Evolutionary conservation across 192 early-diverging fungal genomes (phyloP).

Genomic region (Backusella luteola): DNA sequence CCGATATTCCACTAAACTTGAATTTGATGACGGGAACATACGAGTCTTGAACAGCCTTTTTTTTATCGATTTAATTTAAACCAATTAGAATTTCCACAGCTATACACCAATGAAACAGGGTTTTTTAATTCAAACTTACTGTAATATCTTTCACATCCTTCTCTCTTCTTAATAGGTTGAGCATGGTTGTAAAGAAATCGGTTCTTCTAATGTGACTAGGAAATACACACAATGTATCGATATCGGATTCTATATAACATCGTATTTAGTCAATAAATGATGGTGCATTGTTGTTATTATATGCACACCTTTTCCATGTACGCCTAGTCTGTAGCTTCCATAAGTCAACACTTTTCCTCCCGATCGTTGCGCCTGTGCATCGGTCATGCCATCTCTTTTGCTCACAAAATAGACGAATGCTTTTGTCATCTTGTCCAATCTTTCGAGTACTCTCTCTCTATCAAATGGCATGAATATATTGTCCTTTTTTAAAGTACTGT

Average conservation of each 20-base stretch:
- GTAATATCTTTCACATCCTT: neutral
- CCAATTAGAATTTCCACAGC: too few relatives aligned
- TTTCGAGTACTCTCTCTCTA: slow-evolving; percentile 35
- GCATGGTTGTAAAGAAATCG: slow-evolving; percentile 63
- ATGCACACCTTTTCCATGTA: slow-evolving; percentile 51
- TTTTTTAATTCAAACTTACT: neutral
- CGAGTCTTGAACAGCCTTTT: slow-evolving; percentile 55
- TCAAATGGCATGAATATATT: neutral
- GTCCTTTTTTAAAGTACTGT: too few relatives aligned
- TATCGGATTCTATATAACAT: slow-evolving; percentile 49
- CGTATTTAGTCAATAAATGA: neutral
- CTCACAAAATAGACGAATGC: slow-evolving; percentile 44
- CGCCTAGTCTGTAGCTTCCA: slow-evolving; percentile 70
- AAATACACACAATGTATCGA: slow-evolving; percentile 71
- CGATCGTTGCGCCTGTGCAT: slow-evolving; percentile 45
- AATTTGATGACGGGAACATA: slow-evolving; percentile 71
- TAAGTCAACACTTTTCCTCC: slow-evolving; percentile 70
- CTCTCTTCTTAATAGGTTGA: slow-evolving; percentile 25
- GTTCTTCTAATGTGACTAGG: slow-evolving; percentile 58
- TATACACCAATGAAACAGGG: neutral
- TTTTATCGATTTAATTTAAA: too few relatives aligned
- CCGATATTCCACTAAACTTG: slow-evolving; percentile 54
- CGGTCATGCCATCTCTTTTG: slow-evolving; percentile 41
- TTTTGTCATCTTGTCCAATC: slow-evolving; percentile 49
- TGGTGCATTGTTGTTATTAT: neutral